These are phyloP conservation scores for Curvularia spicifera DNA, from an alignment of 2,329 filamentous ascomycete genomes.

Conservation along the genomic window DNA sequence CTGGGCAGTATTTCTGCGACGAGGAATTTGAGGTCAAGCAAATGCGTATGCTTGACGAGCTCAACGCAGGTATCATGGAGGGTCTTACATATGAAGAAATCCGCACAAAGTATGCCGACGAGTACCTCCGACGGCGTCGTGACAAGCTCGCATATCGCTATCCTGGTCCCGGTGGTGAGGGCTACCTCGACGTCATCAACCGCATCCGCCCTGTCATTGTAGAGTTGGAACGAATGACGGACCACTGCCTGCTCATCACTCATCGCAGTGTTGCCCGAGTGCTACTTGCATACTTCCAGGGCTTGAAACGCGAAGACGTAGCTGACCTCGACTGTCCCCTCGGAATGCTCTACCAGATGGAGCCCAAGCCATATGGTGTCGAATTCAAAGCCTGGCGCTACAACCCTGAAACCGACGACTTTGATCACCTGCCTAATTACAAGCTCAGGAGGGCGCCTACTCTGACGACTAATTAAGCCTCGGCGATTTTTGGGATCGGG, in stretches of 20 bases:
- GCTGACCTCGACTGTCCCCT: slow-evolving; percentile 93
- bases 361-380: slow-evolving; percentile 97
- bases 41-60: slow-evolving; percentile 96
- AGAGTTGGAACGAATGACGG: slow-evolving; percentile 95
- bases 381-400: slow-evolving; percentile 97
- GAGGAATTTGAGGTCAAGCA: slow-evolving; percentile 94
- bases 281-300: slow-evolving; percentile 94
- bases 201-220: slow-evolving; percentile 93
- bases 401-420: slow-evolving; percentile 77
- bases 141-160: slow-evolving; percentile 98
- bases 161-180: slow-evolving; percentile 92
- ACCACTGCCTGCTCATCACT: slow-evolving; percentile 90
- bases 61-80: slow-evolving; percentile 91
- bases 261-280: slow-evolving; percentile 93
- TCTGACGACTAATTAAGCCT: slow-evolving; percentile 10
- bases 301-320: slow-evolving; percentile 86
- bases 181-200: slow-evolving; percentile 96
- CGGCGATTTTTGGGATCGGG: not conserved
- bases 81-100: slow-evolving; percentile 96
- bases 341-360: slow-evolving; percentile 91
- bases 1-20: slow-evolving; percentile 89
- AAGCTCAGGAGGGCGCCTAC: slow-evolving; percentile 66
- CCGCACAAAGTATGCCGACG: slow-evolving; percentile 74
- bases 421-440: slow-evolving; percentile 86
- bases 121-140: slow-evolving; percentile 77